Evolutionary conservation across 352 stramenopile species (phyloP).

Genomic region (Blastocystis sp.): DNA sequence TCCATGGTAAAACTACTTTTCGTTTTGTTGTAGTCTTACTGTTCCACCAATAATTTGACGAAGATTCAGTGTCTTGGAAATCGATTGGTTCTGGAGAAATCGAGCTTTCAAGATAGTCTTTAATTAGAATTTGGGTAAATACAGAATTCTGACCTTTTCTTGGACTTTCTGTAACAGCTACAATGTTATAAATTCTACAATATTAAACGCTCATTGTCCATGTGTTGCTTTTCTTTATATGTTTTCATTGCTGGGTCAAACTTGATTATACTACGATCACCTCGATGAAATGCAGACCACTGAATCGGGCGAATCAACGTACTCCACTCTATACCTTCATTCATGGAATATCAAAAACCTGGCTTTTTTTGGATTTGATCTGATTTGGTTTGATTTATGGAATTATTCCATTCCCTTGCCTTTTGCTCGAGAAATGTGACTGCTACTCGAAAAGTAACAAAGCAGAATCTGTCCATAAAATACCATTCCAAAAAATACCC

Average conservation of each 20-base stretch:
- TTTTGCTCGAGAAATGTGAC: background rate
- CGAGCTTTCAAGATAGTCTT: background rate
- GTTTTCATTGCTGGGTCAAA: background rate
- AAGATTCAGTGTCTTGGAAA: background rate
- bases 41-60: background rate
- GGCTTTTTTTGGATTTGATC: background rate
- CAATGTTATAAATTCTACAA: background rate
- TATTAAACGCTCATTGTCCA: background rate
- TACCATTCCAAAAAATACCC: background rate
- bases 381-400: background rate
- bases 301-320: background rate
- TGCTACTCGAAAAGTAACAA: background rate
- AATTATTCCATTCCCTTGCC: background rate
- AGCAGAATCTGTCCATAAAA: background rate
- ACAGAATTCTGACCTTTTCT: background rate
- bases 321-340: background rate
- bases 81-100: background rate
- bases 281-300: background rate
- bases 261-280: background rate
- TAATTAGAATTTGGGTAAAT: background rate
- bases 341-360: background rate
- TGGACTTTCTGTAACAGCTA: background rate
- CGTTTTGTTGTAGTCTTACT: background rate
- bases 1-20: slow-evolving; percentile 11
- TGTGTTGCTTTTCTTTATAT: background rate